Conservation (phyloP, 177 flowering plant species). For the Vitis hybrid region DNA sequence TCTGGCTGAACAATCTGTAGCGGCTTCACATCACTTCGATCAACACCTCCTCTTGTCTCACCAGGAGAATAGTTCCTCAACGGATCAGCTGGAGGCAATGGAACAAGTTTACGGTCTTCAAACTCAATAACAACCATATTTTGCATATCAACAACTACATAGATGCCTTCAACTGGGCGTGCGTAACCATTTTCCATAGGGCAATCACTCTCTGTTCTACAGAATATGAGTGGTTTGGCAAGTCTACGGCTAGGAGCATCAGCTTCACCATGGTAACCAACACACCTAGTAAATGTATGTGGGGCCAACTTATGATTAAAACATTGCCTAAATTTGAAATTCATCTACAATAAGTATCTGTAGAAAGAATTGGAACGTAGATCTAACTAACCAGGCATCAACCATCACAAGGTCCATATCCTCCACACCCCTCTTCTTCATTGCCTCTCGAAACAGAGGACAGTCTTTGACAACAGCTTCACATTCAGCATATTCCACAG, state of each 20-base stretch:
- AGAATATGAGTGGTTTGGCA: constrained; percentile 94
- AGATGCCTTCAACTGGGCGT: constrained; percentile 94
- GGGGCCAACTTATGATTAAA: too few relatives aligned
- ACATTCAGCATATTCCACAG: constrained; percentile 97
- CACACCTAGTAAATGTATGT: constrained; percentile 61
- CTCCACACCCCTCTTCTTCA: constrained; percentile 96
- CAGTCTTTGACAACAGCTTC: constrained; percentile 91
- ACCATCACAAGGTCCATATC: constrained; percentile 99
- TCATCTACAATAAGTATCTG: neutral
- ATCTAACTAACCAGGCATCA: constrained; percentile 77
- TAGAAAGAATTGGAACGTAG: neutral
- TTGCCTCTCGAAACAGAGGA: constrained; percentile 92
- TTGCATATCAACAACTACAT: constrained; percentile 91
- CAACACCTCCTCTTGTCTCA: constrained; percentile 92
- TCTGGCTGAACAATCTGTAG: constrained; percentile 86
- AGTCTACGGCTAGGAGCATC: constrained; percentile 93
- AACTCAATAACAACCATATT: constrained; percentile 91
- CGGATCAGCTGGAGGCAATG: constrained; percentile 94
- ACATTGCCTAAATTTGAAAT: too few relatives aligned
- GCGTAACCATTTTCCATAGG: constrained; percentile 99
- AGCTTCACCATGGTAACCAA: constrained; percentile 83
- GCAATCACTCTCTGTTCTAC: constrained; percentile 97
- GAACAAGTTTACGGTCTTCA: constrained; percentile 92
- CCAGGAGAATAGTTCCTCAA: constrained; percentile 86
- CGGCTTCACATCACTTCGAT: constrained; percentile 92